phyloP scores from a whole-genome alignment of 1,139 yeast species.

The Taphrina pruni region DNA sequence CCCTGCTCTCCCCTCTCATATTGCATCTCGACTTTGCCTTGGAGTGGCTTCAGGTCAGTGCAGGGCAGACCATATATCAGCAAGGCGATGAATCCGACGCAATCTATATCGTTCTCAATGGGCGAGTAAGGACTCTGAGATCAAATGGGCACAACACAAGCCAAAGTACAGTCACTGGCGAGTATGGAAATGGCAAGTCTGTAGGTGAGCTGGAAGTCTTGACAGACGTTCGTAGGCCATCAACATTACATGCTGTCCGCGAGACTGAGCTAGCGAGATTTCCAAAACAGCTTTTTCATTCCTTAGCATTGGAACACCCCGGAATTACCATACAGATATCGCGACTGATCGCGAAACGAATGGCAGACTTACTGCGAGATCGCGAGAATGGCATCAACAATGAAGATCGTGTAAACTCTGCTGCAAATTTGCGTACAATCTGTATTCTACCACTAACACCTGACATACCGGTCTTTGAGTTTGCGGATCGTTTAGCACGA shows the following conservation, averaged over 20 bases:
- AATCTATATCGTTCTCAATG: conserved; percentile 86
- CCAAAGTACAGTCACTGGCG: conserved; percentile 62
- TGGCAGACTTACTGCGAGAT: conserved; percentile 51
- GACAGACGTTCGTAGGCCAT: conserved; percentile 76
- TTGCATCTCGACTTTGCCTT: conserved; percentile 84
- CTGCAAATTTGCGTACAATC: conserved; percentile 69
- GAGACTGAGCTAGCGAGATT: conserved; percentile 93
- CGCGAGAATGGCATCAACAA: conserved; percentile 11
- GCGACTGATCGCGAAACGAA: conserved; percentile 80
- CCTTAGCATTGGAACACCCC: conserved; percentile 82
- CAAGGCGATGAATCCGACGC: conserved; percentile 93
- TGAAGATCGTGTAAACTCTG: conserved; percentile 17
- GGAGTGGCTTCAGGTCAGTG: conserved; percentile 91
- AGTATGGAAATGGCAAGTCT: conserved; percentile 92
- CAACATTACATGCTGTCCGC: conserved; percentile 82
- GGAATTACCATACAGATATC: conserved; percentile 84
- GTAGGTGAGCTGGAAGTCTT: conserved; percentile 94
- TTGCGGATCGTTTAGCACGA: conserved; percentile 72
- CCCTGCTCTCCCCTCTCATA: conserved; percentile 68
- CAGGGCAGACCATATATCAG: conserved; percentile 76
- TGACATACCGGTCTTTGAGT: conserved; percentile 83
- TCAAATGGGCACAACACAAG: conserved; percentile 48
- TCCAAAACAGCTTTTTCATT: conserved; percentile 86
- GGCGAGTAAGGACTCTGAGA: conserved; percentile 74
- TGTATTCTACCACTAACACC: conserved; percentile 79